Conservation (phyloP, 1,284 basidiomycete genomes). For the Schizophyllum amplum region DNA sequence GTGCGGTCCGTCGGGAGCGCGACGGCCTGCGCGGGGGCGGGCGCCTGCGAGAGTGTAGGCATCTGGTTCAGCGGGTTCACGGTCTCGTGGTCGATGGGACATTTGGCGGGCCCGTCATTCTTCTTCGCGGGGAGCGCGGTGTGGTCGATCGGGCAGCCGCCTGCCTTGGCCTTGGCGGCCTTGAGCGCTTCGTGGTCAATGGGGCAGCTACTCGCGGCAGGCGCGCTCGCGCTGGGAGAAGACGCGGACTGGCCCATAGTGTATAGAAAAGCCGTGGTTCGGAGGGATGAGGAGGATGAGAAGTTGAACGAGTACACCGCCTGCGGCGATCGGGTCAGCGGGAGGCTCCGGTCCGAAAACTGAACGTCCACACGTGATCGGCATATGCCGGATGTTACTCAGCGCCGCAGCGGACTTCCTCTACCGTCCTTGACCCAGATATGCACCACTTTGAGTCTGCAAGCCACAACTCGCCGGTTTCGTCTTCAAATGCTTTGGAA, state of each 20-base stretch:
- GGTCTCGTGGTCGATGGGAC: conserved; percentile 40
- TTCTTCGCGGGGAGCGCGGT: background rate
- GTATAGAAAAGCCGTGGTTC: background rate
- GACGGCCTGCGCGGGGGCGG: conserved; percentile 47
- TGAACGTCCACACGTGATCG: background rate
- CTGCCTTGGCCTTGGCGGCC: conserved; percentile 26
- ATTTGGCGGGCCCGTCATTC: conserved; percentile 19
- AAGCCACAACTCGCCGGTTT: too few relatives aligned
- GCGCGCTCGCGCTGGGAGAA: background rate
- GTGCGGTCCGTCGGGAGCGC: conserved; percentile 72
- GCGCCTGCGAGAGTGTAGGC: conserved; percentile 70
- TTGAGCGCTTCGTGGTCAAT: conserved; percentile 11
- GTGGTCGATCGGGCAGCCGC: conserved; percentile 38
- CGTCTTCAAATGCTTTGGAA: too few relatives aligned
- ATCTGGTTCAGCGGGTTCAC: conserved; percentile 89
- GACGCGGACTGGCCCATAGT: background rate
- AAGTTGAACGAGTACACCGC: background rate
- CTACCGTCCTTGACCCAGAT: too few relatives aligned
- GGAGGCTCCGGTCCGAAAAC: background rate
- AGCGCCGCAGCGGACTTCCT: background rate
- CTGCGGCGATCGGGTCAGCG: background rate
- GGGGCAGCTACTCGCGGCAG: background rate
- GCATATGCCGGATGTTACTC: background rate
- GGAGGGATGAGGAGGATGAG: background rate
- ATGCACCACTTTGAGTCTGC: too few relatives aligned